These are phyloP conservation scores for Scutellaria minor DNA, from an alignment of 257 asterid species.

Conservation along the genomic window DNA sequence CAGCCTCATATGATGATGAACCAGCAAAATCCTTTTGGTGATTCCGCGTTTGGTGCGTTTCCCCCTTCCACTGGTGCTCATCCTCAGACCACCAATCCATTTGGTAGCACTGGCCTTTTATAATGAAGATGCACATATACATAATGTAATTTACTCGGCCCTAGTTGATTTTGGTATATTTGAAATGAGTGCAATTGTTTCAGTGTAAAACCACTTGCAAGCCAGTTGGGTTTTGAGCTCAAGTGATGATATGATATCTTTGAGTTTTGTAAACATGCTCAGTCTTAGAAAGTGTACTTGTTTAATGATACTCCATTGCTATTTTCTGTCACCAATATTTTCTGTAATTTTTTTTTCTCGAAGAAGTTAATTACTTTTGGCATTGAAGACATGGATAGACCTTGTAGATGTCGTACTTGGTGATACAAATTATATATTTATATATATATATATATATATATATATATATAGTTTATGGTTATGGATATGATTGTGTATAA, in stretches of 20 bases:
- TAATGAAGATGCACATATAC: slow-evolving; percentile 44
- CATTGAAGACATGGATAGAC: too few relatives aligned
- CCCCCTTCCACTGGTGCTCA: slow-evolving; percentile 55
- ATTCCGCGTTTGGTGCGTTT: slow-evolving; percentile 65
- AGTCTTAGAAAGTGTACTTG: slow-evolving; percentile 21
- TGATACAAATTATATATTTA: too few relatives aligned
- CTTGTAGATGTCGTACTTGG: too few relatives aligned
- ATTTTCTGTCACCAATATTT: neutral
- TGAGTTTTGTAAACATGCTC: slow-evolving; percentile 50
- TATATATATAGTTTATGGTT: too few relatives aligned
- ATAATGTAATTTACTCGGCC: slow-evolving; percentile 43
- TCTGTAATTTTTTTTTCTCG: neutral
- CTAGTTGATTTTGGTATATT: slow-evolving; percentile 51
- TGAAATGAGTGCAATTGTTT: slow-evolving; percentile 39
- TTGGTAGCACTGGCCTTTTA: slow-evolving; percentile 69
- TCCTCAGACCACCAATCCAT: slow-evolving; percentile 71
- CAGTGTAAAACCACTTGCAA: slow-evolving; percentile 18
- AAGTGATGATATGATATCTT: slow-evolving; percentile 31
- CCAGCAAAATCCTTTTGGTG: slow-evolving; percentile 83
- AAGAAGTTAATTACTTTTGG: too few relatives aligned
- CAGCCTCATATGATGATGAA: slow-evolving; percentile 53
- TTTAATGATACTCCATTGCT: slow-evolving; percentile 1
- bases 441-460: too few relatives aligned
- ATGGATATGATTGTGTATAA: too few relatives aligned
- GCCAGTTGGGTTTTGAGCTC: slow-evolving; percentile 33